A percentile compares a stretch with the other conserved stretches of the same genome.
phyloP scores from a whole-genome alignment of 1,139 yeast genomes.

The Magnusiomyces sp. region DNA sequence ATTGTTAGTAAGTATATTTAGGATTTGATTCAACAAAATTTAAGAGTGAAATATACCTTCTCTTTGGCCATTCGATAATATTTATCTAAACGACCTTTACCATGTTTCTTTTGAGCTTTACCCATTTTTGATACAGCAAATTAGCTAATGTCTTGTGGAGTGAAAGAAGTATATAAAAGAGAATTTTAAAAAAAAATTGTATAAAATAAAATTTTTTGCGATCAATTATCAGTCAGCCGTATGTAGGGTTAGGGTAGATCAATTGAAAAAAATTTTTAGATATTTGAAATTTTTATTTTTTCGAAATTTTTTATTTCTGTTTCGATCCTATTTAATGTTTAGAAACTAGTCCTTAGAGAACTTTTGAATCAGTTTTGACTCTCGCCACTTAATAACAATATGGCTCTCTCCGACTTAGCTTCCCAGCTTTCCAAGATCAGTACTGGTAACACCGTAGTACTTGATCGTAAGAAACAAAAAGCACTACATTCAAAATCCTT shows the following conservation, averaged over 20 bases:
- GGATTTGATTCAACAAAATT: not conserved
- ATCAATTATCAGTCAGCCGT: too few species aligned
- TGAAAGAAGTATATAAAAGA: too few species aligned
- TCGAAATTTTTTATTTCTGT: too few species aligned
- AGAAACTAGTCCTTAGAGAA: too few species aligned
- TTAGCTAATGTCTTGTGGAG: too few species aligned
- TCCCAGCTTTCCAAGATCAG: conserved; percentile 73
- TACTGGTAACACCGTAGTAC: conserved; percentile 60
- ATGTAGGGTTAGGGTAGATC: too few species aligned
- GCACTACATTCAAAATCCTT: conserved; percentile 83
- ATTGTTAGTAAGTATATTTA: not conserved
- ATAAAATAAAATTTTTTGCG: too few species aligned
- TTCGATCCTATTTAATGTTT: too few species aligned
- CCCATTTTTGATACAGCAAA: conserved; percentile 45
- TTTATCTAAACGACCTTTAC: conserved; percentile 98
- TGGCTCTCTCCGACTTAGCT: conserved; percentile 47
- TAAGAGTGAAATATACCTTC: conserved; percentile 36
- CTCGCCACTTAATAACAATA: conserved; percentile 2
- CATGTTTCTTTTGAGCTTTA: conserved; percentile 88
- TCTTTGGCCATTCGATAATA: conserved; percentile 95
- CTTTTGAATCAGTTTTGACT: not conserved
- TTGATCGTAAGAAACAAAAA: conserved; percentile 80
- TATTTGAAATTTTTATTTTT: too few species aligned
- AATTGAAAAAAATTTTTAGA: too few species aligned
- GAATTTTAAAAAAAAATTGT: too few species aligned